These are phyloP conservation scores for Globisporangium splendens DNA, from an alignment of 352 stramenopile genomes.

Conservation along the genomic window DNA sequence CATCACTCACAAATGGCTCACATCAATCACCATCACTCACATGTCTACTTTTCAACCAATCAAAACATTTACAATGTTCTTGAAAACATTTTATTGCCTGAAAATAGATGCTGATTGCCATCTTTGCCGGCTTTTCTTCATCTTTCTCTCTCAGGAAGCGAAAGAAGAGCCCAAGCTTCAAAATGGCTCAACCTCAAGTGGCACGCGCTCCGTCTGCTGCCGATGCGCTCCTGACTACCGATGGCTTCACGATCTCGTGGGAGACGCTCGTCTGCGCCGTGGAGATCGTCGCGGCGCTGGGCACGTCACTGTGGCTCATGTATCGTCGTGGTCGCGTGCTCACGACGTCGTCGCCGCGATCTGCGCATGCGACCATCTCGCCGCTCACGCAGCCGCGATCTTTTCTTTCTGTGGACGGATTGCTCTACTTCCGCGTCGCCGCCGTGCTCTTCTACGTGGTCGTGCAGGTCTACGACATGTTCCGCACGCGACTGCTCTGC, in stretches of 20 bases:
- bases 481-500: conserved; percentile 42
- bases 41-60: not conserved
- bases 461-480: conserved; percentile 59
- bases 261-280: conserved; percentile 43
- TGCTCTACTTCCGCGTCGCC: conserved; percentile 36
- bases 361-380: not conserved
- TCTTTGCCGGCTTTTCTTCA: conserved; percentile 1
- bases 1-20: not conserved
- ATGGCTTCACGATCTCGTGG: conserved; percentile 29
- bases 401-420: conserved; percentile 35
- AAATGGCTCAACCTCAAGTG: not conserved
- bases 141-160: too few species aligned
- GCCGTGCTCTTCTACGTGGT: conserved; percentile 48
- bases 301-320: conserved; percentile 43
- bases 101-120: not conserved
- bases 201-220: not conserved
- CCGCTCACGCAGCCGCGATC: conserved; percentile 40
- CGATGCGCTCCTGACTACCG: too few species aligned
- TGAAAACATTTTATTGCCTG: not conserved
- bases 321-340: conserved; percentile 14
- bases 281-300: conserved; percentile 43
- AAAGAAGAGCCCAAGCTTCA: too few species aligned
- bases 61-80: not conserved
- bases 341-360: not conserved
- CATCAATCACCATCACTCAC: conserved; percentile 7